Conservation (phyloP, 768 basidiomycete species). For the Pleurotus ostreatus region DNA sequence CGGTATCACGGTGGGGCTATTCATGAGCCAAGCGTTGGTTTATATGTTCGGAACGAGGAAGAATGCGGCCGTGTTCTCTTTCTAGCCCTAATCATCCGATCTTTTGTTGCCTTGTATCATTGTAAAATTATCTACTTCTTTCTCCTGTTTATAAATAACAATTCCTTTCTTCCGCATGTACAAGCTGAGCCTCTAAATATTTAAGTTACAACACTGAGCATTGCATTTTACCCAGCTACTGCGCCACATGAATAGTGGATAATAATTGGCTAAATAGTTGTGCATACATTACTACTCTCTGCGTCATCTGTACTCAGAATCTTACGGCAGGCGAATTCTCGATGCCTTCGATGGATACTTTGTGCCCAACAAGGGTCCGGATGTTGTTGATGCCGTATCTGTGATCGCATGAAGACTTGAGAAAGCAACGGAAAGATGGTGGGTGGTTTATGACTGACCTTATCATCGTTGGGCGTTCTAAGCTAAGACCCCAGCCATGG, state of each 20-base stretch:
- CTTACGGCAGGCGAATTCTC: conserved; percentile 89
- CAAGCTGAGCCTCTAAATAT: too few species aligned
- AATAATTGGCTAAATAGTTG: too few species aligned
- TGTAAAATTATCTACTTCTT: too few species aligned
- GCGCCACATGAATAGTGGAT: too few species aligned
- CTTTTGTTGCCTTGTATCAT: too few species aligned
- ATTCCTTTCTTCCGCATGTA: too few species aligned
- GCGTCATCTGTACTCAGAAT: conserved; percentile 46
- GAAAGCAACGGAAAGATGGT: not conserved
- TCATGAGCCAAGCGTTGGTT: conserved; percentile 83
- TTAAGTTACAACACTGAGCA: too few species aligned
- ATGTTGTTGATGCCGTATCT: conserved; percentile 99
- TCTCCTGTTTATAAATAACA: too few species aligned
- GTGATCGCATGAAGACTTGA: conserved; percentile 5
- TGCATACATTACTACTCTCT: too few species aligned
- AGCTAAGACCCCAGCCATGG: conserved; percentile 92
- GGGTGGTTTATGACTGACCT: conserved; percentile 46
- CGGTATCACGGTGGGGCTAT: conserved; percentile 85
- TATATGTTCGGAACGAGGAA: conserved; percentile 85
- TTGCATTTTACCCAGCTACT: too few species aligned
- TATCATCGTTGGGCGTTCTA: conserved; percentile 99
- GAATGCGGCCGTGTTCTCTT: conserved; percentile 82
- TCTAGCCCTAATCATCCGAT: conserved; percentile 33
- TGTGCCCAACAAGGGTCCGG: conserved; percentile 94
- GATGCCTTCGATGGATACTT: conserved; percentile 85